A percentile compares a stretch with the other conserved stretches of the same genome.
These are phyloP conservation scores for Haplosporangium gracile DNA, from an alignment of 192 early-diverging fungal species.

Conservation along the genomic window DNA sequence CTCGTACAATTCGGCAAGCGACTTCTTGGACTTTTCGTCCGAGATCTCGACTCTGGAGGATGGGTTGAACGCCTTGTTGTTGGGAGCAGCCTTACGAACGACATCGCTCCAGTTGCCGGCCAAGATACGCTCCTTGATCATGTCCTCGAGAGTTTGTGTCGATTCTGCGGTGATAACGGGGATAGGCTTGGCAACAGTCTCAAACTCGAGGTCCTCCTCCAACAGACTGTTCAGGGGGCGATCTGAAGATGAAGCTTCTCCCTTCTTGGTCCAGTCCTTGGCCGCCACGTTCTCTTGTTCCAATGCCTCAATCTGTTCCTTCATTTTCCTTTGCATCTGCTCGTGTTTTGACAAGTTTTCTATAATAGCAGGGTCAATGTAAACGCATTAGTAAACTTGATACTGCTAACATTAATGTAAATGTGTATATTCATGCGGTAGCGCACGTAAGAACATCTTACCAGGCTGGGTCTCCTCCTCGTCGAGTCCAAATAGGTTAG, in stretches of 20 bases:
- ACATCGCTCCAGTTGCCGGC: constrained; percentile 95
- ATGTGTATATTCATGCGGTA: not conserved
- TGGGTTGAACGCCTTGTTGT: constrained; percentile 76
- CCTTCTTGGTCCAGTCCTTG: constrained; percentile 92
- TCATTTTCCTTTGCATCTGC: constrained; percentile 77
- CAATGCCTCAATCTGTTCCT: constrained; percentile 81
- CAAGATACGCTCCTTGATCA: constrained; percentile 94
- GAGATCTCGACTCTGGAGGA: constrained; percentile 84
- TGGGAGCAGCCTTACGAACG: constrained; percentile 86
- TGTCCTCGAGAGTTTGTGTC: constrained; percentile 89
- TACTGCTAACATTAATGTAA: constrained; percentile 10
- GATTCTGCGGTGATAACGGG: constrained; percentile 95
- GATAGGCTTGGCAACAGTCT: constrained; percentile 91
- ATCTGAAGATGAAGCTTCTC: constrained; percentile 84
- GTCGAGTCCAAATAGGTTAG: constrained; percentile 70
- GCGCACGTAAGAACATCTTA: not conserved
- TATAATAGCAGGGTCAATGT: constrained; percentile 23
- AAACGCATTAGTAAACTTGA: not conserved
- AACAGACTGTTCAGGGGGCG: constrained; percentile 94
- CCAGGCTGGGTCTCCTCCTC: constrained; percentile 63
- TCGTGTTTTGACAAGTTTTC: constrained; percentile 81
- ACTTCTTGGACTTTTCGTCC: constrained; percentile 89
- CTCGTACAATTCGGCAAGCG: constrained; percentile 93
- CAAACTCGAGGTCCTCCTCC: constrained; percentile 94
- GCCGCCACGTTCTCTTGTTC: constrained; percentile 87